A percentile compares a stretch with the other conserved stretches of the same genome.
phyloP scores from a whole-genome alignment of 2,329 filamentous ascomycete genomes.

The Talaromyces funiculosus region DNA sequence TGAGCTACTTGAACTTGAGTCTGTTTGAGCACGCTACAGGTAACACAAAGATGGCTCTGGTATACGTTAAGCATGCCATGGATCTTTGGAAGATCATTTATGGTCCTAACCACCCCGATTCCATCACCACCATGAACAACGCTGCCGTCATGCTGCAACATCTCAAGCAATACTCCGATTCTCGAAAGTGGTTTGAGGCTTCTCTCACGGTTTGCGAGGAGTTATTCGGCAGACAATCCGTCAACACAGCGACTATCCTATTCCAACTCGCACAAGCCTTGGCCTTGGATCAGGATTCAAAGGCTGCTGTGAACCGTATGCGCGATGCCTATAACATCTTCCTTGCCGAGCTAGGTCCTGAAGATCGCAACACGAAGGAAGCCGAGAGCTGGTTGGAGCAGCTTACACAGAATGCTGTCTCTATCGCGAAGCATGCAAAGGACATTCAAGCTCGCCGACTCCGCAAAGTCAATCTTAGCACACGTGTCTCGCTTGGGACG shows the following conservation, averaged over 20 bases:
- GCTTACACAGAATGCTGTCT: slow-evolving; percentile 90
- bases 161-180: slow-evolving; percentile 90
- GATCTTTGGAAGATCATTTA: slow-evolving; percentile 97
- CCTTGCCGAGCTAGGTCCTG: slow-evolving; percentile 73
- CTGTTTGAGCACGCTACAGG: slow-evolving; percentile 89
- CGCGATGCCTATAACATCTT: slow-evolving; percentile 96
- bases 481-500: slow-evolving; percentile 53
- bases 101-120: slow-evolving; percentile 87
- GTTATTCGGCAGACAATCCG: slow-evolving; percentile 80
- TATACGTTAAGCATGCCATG: slow-evolving; percentile 86
- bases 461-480: slow-evolving; percentile 64
- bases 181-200: slow-evolving; percentile 92
- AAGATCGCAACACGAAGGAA: slow-evolving; percentile 97
- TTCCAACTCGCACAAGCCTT: slow-evolving; percentile 97
- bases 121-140: slow-evolving; percentile 98
- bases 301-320: slow-evolving; percentile 87
- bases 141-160: slow-evolving; percentile 97
- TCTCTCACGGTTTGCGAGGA: slow-evolving; percentile 83
- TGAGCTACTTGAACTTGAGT: slow-evolving; percentile 93
- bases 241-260: slow-evolving; percentile 88
- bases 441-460: slow-evolving; percentile 71
- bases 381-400: slow-evolving; percentile 95
- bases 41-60: slow-evolving; percentile 80
- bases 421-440: slow-evolving; percentile 89
- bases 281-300: slow-evolving; percentile 91